phyloP scores from a whole-genome alignment of 129 eudicot genomes.

The Escallonia rubra region DNA sequence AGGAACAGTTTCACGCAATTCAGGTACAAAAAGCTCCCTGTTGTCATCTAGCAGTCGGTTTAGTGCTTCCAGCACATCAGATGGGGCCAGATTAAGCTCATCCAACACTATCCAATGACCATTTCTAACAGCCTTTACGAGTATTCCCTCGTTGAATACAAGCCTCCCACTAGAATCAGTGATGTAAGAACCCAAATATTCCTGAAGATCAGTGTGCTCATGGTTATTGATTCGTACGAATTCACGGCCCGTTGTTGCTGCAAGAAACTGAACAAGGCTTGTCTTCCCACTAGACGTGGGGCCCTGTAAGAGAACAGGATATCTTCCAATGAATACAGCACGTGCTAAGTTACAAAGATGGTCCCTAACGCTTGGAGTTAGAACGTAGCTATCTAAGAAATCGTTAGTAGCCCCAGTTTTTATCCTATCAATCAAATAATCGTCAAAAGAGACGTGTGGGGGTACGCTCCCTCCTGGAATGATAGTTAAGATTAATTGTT shows the following conservation, averaged over 20 bases:
- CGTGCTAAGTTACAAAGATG: constrained; percentile 77
- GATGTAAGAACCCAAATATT: constrained; percentile 88
- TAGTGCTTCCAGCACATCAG: constrained; percentile 94
- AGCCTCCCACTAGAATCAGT: constrained; percentile 86
- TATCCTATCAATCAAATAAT: constrained; percentile 29
- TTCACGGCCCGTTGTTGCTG: constrained; percentile 74
- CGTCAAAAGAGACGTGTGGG: constrained; percentile 37
- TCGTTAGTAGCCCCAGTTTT: constrained; percentile 18
- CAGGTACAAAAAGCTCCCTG: constrained; percentile 91
- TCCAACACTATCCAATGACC: constrained; percentile 97
- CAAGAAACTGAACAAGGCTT: constrained; percentile 93
- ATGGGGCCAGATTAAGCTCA: constrained; percentile 95
- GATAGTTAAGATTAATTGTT: constrained; percentile 34
- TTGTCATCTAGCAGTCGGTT: constrained; percentile 93
- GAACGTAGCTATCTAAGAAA: constrained; percentile 45
- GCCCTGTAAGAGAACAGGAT: constrained; percentile 93
- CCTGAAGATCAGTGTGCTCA: constrained; percentile 96
- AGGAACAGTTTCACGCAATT: constrained; percentile 62
- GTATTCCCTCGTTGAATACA: constrained; percentile 80
- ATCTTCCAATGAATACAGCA: constrained; percentile 62
- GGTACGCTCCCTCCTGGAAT: constrained; percentile 51
- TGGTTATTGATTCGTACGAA: constrained; percentile 97
- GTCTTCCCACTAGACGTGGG: constrained; percentile 99
- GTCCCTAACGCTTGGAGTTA: constrained; percentile 69
- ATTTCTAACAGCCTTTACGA: constrained; percentile 86